These are phyloP conservation scores for Polyrhizophydium stewartii DNA, from an alignment of 371 early-diverging fungal species.

Conservation along the genomic window DNA sequence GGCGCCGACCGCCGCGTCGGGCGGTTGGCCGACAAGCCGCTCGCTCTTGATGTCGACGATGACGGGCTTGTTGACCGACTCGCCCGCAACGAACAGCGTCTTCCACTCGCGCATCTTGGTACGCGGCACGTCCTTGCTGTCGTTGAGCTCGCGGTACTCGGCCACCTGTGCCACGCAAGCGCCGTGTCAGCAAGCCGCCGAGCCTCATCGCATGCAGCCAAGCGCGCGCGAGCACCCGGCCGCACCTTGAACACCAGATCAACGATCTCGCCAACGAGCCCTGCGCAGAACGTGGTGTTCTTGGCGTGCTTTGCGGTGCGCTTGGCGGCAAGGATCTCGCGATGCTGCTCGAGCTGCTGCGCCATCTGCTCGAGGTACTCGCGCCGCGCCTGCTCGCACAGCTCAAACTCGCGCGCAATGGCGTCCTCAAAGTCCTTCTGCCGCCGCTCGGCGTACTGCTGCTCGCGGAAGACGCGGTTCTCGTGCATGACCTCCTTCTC, in stretches of 20 bases:
- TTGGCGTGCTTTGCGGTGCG: slow-evolving; percentile 23
- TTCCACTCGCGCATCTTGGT: slow-evolving; percentile 48
- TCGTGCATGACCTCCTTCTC: slow-evolving; percentile 48
- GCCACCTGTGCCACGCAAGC: slow-evolving; percentile 26
- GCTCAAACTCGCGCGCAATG: slow-evolving; percentile 31
- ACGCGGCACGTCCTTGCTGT: slow-evolving; percentile 33
- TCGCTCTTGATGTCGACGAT: slow-evolving; percentile 33
- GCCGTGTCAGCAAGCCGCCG: background rate
- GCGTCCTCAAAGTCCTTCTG: slow-evolving; percentile 48
- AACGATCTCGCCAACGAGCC: slow-evolving; percentile 38
- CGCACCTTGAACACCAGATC: slow-evolving; percentile 40
- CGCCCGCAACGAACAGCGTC: slow-evolving; percentile 34
- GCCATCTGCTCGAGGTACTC: slow-evolving; percentile 34
- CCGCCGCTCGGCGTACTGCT: slow-evolving; percentile 46
- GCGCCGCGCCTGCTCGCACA: slow-evolving; percentile 23
- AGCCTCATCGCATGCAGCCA: background rate
- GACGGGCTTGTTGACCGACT: slow-evolving; percentile 26
- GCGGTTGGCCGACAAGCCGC: slow-evolving; percentile 8
- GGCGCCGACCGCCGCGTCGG: background rate
- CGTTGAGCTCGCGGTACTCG: slow-evolving; percentile 42
- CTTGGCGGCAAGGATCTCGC: slow-evolving; percentile 37
- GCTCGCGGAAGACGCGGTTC: slow-evolving; percentile 42
- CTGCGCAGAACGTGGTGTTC: slow-evolving; percentile 17
- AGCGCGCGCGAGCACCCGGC: background rate
- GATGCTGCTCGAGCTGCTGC: slow-evolving; percentile 40